Evolutionary conservation across 2,329 filamentous ascomycete genomes (phyloP).

Genomic region (Ophiostoma australiae): DNA sequence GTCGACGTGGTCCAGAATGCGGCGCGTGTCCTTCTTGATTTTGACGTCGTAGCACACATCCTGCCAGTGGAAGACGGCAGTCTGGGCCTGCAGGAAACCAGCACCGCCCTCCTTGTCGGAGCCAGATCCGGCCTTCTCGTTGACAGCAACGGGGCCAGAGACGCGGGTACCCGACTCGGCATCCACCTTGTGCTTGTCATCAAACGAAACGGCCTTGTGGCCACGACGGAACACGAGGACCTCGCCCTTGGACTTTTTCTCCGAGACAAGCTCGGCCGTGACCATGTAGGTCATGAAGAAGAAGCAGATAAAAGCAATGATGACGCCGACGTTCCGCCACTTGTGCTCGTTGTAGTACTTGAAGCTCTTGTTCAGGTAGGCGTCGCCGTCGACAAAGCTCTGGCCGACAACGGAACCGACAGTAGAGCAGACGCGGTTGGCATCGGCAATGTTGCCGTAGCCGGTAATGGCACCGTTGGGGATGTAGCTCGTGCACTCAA

Average conservation of each 20-base stretch:
- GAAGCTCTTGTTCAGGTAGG: slow-evolving; percentile 52
- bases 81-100: slow-evolving; percentile 50
- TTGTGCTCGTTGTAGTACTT: slow-evolving; percentile 53
- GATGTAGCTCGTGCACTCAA: slow-evolving; percentile 46
- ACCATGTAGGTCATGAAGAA: slow-evolving; percentile 59
- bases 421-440: slow-evolving; percentile 52
- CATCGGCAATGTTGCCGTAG: slow-evolving; percentile 36
- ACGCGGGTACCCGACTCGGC: slow-evolving; percentile 48
- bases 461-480: slow-evolving; percentile 37
- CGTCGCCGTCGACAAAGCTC: slow-evolving; percentile 51
- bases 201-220: slow-evolving; percentile 54
- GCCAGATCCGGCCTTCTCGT: slow-evolving; percentile 10
- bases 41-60: slow-evolving; percentile 72
- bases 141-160: slow-evolving; percentile 40
- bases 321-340: slow-evolving; percentile 68
- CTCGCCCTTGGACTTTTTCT: slow-evolving; percentile 69
- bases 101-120: slow-evolving; percentile 18
- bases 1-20: slow-evolving; percentile 81
- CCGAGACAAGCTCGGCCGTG: slow-evolving; percentile 61
- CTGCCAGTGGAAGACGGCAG: slow-evolving; percentile 82
- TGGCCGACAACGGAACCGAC: slow-evolving; percentile 55
- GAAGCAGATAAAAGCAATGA: slow-evolving; percentile 60
- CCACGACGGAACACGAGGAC: slow-evolving; percentile 69
- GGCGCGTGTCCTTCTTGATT: slow-evolving; percentile 71
- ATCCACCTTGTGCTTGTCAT: slow-evolving; percentile 60